phyloP scores from a whole-genome alignment of 1,284 basidiomycete species.

The Neonothopanus nambi region DNA sequence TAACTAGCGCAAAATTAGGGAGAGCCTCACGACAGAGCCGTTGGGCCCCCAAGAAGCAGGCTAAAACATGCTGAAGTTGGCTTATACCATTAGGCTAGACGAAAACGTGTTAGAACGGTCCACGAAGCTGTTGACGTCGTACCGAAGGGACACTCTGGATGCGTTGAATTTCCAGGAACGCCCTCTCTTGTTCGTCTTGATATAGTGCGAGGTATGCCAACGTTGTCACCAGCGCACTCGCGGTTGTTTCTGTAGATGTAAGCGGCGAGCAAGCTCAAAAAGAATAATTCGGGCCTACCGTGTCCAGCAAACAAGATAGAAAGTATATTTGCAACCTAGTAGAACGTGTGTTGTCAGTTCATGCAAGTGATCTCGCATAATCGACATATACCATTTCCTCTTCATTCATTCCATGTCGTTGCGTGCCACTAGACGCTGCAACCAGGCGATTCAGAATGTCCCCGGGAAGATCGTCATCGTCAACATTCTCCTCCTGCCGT shows the following conservation, averaged over 20 bases:
- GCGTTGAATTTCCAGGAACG: slow-evolving; percentile 25
- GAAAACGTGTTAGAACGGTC: background rate
- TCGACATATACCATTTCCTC: background rate
- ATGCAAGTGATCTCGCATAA: background rate
- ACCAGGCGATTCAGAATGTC: background rate
- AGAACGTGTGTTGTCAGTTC: background rate
- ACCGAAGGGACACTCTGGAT: background rate
- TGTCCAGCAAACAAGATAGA: slow-evolving; percentile 33
- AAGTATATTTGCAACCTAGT: slow-evolving; percentile 30
- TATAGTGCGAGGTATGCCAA: slow-evolving; percentile 28
- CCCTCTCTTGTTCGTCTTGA: slow-evolving; percentile 30
- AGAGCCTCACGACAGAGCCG: slow-evolving; percentile 25
- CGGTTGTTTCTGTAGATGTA: slow-evolving; percentile 27
- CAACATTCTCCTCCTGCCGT: background rate
- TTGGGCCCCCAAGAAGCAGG: slow-evolving; percentile 27
- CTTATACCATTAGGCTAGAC: slow-evolving; percentile 14
- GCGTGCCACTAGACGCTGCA: background rate
- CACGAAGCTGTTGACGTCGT: background rate
- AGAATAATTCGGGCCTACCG: slow-evolving; percentile 19
- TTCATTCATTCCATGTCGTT: background rate
- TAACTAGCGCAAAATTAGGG: background rate
- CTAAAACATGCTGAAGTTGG: slow-evolving; percentile 21
- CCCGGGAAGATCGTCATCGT: background rate
- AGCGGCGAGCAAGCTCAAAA: background rate
- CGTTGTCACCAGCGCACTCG: slow-evolving; percentile 23